phyloP scores from a whole-genome alignment of 768 basidiomycete species.

The Tricholoma hemisulphureum region DNA sequence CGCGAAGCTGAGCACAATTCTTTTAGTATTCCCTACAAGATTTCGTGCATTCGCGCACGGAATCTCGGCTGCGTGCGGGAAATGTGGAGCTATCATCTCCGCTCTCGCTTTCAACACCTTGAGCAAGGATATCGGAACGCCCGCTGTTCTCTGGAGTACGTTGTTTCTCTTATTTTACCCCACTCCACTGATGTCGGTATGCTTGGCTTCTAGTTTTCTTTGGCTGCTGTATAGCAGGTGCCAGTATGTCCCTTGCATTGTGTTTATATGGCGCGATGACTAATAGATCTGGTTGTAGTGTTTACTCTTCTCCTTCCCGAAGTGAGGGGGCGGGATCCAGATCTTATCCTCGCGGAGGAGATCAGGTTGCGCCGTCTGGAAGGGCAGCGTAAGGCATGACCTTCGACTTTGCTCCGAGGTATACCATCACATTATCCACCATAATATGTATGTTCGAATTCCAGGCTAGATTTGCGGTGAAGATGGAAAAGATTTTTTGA shows the following conservation, averaged over 20 bases:
- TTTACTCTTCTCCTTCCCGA: constrained; percentile 40
- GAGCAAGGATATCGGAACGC: constrained; percentile 58
- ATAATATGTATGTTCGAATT: too few relatives aligned
- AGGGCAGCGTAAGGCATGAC: too few relatives aligned
- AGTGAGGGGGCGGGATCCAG: constrained; percentile 40
- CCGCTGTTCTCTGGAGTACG: constrained; percentile 70
- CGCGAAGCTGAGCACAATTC: neutral
- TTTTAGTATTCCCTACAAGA: constrained; percentile 71
- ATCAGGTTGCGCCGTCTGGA: constrained; percentile 13
- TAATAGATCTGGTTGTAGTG: constrained; percentile 5
- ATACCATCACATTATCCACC: too few relatives aligned
- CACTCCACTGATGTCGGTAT: neutral
- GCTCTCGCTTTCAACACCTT: constrained; percentile 72
- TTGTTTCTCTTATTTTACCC: constrained; percentile 1
- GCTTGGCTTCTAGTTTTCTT: constrained; percentile 62
- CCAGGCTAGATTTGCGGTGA: too few relatives aligned
- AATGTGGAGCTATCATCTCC: constrained; percentile 74
- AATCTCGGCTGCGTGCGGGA: constrained; percentile 69
- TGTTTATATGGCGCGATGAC: neutral
- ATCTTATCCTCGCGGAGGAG: constrained; percentile 36
- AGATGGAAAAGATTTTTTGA: too few relatives aligned
- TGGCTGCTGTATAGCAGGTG: constrained; percentile 59
- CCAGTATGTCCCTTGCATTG: constrained; percentile 23
- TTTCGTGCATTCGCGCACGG: constrained; percentile 76
- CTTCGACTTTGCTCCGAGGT: too few relatives aligned